Percentiles rank a stretch among this genome's conserved stretches.
These are phyloP conservation scores for Jatropha curcas DNA, from an alignment of 345 rosid species.

Conservation along the genomic window DNA sequence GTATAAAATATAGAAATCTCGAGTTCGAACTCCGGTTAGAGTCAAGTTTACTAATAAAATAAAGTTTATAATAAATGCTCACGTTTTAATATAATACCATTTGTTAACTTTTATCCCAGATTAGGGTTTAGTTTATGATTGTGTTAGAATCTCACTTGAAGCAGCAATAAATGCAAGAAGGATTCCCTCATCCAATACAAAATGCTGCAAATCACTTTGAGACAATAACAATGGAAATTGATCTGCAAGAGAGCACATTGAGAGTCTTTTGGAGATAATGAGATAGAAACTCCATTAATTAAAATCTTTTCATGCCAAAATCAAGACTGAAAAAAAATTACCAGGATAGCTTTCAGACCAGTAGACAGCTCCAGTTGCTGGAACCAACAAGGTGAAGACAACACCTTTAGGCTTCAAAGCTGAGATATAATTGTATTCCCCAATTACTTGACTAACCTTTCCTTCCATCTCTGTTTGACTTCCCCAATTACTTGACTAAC, in stretches of 20 bases:
- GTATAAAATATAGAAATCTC: not conserved
- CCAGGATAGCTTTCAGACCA: slow-evolving; percentile 90
- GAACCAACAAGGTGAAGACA: slow-evolving; percentile 64
- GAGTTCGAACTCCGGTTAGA: no score
- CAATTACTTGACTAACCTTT: slow-evolving; percentile 38
- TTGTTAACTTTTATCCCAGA: no score
- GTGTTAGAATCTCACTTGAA: slow-evolving; percentile 42
- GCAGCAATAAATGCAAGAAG: slow-evolving; percentile 77
- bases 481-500: slow-evolving; percentile 37
- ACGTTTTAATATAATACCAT: no score
- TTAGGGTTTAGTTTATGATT: not conserved
- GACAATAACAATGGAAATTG: slow-evolving; percentile 37
- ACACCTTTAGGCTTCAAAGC: slow-evolving; percentile 58
- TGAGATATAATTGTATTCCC: slow-evolving; percentile 46
- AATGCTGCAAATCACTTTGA: slow-evolving; percentile 62
- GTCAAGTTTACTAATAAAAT: no score
- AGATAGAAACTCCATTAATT: not conserved
- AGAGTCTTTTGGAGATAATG: not conserved
- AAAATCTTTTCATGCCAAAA: not conserved
- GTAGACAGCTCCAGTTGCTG: slow-evolving; percentile 58
- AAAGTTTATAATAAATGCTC: no score
- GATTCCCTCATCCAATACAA: slow-evolving; percentile 67
- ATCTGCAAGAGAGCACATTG: slow-evolving; percentile 40
- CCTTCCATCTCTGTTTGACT: slow-evolving; percentile 65
- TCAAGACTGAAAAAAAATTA: slow-evolving; percentile 15